Evolutionary conservation across 371 early-diverging fungal genomes (phyloP), one percentile per base, ranked within the genome.

Genomic region (Apophysomyces elegans): DNA sequence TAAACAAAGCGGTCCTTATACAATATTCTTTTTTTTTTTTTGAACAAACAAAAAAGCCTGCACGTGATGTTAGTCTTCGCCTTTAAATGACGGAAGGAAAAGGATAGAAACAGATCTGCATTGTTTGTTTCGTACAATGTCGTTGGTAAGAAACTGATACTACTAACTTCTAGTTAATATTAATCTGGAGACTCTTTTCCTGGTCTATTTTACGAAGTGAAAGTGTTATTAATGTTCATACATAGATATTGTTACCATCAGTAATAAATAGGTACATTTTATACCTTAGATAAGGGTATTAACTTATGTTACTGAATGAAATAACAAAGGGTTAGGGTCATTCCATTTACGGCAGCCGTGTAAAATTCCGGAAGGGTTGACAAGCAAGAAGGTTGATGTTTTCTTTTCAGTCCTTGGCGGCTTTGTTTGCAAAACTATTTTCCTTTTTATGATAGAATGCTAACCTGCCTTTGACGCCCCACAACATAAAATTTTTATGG

Each of bases 61-160:
- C 54, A 50, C 54, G 54, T 50, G 54, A 50, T 50, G 21, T 18
- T 50, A 50, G 21, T 7, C 21, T 9, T 9, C 21, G 6, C 16
- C 54, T 50, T n/a, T n/a, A 50, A 50, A 18, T 18, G 54, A 35
- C n/a, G 4, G 21, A 21, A 50, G 21, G 54, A 26, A 26, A 35
- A 26, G 54, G 18, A 47, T 11, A 47, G 46, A 50, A 50, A 50
- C 54, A 50, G 54, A 50, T 50, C 54, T 50, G 54, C 54, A 50
- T 50, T 50, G 54, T 50, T 50, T 50, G 54, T 50, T 50, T 50
- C 21, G 41, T 21, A 21, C 21, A n/a, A 21, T 6, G 21, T 26
- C 9, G 54, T 9, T 50, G 54, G 54, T 26, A 50, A 50, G 21
- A 50, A 47, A 26, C 0, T 26, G 32, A 26, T 26, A 26, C 32